Conservation (phyloP, 2,329 filamentous ascomycete species). For the Xylariaceae sp. region DNA sequence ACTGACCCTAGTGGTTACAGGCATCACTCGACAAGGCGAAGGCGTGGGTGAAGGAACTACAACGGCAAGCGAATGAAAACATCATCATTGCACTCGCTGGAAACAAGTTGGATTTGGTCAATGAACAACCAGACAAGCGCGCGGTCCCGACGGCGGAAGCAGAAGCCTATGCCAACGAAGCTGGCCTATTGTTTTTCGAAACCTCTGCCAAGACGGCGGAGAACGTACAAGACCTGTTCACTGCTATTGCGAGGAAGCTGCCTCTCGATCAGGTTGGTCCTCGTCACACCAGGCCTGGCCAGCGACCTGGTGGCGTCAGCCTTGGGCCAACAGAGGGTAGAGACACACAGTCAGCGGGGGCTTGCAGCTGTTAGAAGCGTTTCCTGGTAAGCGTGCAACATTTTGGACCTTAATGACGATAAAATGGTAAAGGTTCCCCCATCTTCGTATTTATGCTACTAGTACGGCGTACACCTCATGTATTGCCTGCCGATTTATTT, state of each 20-base stretch:
- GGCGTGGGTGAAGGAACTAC: conserved; percentile 98
- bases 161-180: conserved; percentile 92
- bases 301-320: conserved; percentile 63
- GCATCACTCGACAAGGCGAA: conserved; percentile 98
- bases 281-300: conserved; percentile 75
- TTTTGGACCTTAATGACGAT: conserved; percentile 15
- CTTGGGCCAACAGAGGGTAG: conserved; percentile 60
- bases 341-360: conserved; percentile 62
- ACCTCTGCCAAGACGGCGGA: conserved; percentile 97
- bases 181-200: conserved; percentile 95
- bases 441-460: conserved; percentile 25
- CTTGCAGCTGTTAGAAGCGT: conserved; percentile 61
- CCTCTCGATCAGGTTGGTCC: conserved; percentile 96
- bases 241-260: conserved; percentile 96
- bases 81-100: conserved; percentile 98
- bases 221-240: conserved; percentile 95
- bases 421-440: conserved; percentile 24
- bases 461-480: conserved; percentile 7
- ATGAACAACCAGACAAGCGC: conserved; percentile 93
- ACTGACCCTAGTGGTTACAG: conserved; percentile 55
- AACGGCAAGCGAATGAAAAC: conserved; percentile 98
- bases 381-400: conserved; percentile 19
- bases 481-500: conserved; percentile 6
- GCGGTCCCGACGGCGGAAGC: conserved; percentile 89
- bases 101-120: conserved; percentile 97